Percentiles rank a stretch among this genome's conserved stretches.
Conservation (phyloP, 768 basidiomycete species). For the Leccinum uliginosum region DNA sequence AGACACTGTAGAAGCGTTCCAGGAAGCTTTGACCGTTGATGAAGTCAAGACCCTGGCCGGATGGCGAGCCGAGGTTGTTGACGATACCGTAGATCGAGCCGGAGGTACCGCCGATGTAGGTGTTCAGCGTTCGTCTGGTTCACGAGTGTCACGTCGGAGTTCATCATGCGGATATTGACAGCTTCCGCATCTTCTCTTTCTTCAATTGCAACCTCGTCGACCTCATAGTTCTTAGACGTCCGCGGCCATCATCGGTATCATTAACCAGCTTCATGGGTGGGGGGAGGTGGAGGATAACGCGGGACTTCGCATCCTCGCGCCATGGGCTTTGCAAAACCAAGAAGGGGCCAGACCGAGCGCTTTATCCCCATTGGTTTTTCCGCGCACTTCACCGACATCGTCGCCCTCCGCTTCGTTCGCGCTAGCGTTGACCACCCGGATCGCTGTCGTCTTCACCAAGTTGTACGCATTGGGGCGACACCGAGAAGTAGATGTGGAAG, state of each 20-base stretch:
- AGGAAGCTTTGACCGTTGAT: conserved; percentile 53
- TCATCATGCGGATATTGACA: conserved; percentile 7
- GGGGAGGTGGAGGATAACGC: conserved; percentile 28
- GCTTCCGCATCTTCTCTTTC: background rate
- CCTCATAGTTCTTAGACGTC: background rate
- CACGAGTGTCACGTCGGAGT: conserved; percentile 29
- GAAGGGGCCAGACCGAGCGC: conserved; percentile 22
- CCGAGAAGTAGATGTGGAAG: background rate
- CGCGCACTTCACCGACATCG: background rate
- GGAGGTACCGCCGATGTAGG: conserved; percentile 37
- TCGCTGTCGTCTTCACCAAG: conserved; percentile 16
- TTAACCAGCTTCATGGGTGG: conserved; percentile 12
- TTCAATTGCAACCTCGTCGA: background rate
- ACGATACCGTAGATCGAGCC: conserved; percentile 38
- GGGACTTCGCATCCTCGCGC: conserved; percentile 2
- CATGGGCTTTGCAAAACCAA: background rate
- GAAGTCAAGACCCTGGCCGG: conserved; percentile 50
- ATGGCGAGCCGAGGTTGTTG: conserved; percentile 33
- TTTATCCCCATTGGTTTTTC: background rate
- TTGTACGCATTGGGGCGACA: conserved; percentile 11
- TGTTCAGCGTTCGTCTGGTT: conserved; percentile 36
- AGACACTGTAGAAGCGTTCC: conserved; percentile 64
- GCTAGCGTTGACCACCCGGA: conserved; percentile 17
- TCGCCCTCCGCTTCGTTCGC: conserved; percentile 1
- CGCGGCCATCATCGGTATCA: background rate